Base-by-base conservation (phyloP, 2,329 filamentous ascomycete genomes). In the Aspergillus piperis region DNA sequence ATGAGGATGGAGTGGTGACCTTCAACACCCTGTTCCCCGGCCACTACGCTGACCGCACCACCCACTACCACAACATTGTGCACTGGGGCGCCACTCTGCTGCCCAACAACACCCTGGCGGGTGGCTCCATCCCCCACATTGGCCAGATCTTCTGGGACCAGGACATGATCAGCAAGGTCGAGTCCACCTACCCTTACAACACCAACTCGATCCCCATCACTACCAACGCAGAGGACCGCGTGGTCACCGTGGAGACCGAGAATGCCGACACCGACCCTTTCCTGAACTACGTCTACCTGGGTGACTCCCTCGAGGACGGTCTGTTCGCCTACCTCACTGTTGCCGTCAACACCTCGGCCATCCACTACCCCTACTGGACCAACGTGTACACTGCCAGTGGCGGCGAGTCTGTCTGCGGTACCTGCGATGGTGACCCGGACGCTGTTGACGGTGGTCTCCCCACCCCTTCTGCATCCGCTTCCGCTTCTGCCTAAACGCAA, bases 141-240 rank as follows among this genome's bases (percentile, higher is more conserved):
- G 86, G 86, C 17, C 86, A 89, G 70, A 68, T 86, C 50, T 88
- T 86, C 78, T 85, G 84, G 48, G 84, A 88, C 67, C 81, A 87
- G 68, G 75, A 77, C 59, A 79, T 88, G 15, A 78, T 84, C 63
- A 66, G 64, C 25, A 63, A 77, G 44, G 82, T 88, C 54, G 81
- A 84, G 63, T 71, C 71, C 3, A 76, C 75, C 1, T 62, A 70
- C 2, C 81, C 82, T 2, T 69, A 69, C 52, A 68, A 58, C 44
- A 64, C 64, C 17, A 69, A 67, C 47, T 62, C 58, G 3, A 50
- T 66, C 21, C 30, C 41, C 6, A 60, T 65, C 2, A 66, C 63
- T 1, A 27, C 27, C 2, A 66, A 66, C 17, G 60, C 53, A 2
- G 62, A 59, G 2, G 63, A 66, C 15, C 59, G 55, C 8, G 63